Base-by-base conservation (phyloP, 1,284 basidiomycete species). In the Heterobasidion occidentale region DNA sequence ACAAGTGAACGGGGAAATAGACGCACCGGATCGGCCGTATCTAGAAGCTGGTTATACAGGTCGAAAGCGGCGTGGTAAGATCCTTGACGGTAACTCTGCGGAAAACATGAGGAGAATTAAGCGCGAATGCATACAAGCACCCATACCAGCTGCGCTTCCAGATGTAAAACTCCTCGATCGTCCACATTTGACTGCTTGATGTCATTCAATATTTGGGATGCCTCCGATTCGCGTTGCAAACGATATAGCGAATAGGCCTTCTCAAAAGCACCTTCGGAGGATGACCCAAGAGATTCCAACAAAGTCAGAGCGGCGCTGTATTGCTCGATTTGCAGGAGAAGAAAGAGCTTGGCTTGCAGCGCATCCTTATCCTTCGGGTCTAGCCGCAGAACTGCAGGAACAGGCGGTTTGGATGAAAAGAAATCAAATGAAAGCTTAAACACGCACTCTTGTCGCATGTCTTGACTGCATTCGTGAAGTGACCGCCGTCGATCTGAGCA, bases 391-490 rank as follows among this genome's bases (percentile, higher is more conserved):
- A 94, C 92, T 94, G 59, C 34, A 56, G 46, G 11, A 20, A 38
- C 14, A 27, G 27, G 52, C 56, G 20, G 17, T 34, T 47, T 36
- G 33, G 59, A 58, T 56, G 46, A 55, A 55, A 60, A 63, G 59
- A 61, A 59, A 60, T 56, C 54, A 57, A 51, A 63, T 60, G 36
- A 33, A 44, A 48, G 46, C 15, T 2, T 11, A 27, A 44, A 36
- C 57, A 79, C 83, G 62, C 65, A 90, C 92, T 89, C 75, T 91
- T 92, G 72, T 91, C 88, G 76, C 90, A 93, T 59, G 91, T 93
- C 79, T 87, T 91, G 67, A 92, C 78, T 35, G 90, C 90, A 67
- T 89, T 92, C 56, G 75, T 72, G 67, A 89, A 86, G 71, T 91
- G 84, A 2, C 86, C 88, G 36, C 88, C 89, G 62, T 94, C 89